Evolutionary conservation across 2,329 filamentous ascomycete genomes (phyloP).

Genomic region (Cordyceps farinosa): DNA sequence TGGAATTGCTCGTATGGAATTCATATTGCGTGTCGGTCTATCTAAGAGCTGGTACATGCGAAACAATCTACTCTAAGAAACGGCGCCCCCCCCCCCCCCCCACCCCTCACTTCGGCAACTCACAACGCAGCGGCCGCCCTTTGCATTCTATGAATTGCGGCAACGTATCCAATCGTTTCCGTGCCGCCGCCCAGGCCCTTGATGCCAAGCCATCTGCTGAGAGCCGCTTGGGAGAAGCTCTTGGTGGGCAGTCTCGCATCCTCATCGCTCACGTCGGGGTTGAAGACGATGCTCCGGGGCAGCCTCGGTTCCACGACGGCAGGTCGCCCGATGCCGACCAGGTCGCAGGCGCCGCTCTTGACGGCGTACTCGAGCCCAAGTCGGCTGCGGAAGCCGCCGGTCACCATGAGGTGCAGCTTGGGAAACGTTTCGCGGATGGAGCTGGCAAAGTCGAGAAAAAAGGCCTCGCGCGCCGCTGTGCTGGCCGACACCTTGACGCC

Average conservation of each 20-base stretch:
- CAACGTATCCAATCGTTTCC: slow-evolving; percentile 11
- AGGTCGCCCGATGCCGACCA: slow-evolving; percentile 40
- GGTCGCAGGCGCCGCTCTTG: slow-evolving; percentile 36
- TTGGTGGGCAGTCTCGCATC: slow-evolving; percentile 32
- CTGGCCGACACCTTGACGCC: slow-evolving; percentile 31
- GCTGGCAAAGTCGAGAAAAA: slow-evolving; percentile 65
- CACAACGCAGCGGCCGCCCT: background rate
- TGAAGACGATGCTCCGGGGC: slow-evolving; percentile 35
- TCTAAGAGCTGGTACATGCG: background rate
- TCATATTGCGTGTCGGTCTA: background rate
- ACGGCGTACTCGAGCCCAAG: slow-evolving; percentile 40
- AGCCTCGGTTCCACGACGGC: slow-evolving; percentile 36
- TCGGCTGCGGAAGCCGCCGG: slow-evolving; percentile 58
- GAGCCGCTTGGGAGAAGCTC: slow-evolving; percentile 24
- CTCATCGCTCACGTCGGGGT: slow-evolving; percentile 31
- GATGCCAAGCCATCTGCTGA: slow-evolving; percentile 24
- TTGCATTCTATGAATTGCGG: slow-evolving; percentile 12
- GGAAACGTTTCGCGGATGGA: slow-evolving; percentile 45
- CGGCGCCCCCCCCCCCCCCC: no score
- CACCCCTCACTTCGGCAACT: background rate
- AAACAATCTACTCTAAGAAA: background rate
- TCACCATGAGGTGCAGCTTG: slow-evolving; percentile 51
- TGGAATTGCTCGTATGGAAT: background rate
- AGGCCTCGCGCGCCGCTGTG: slow-evolving; percentile 58
- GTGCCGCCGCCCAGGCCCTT: slow-evolving; percentile 6